Percentiles rank a stretch among this genome's conserved stretches.
Conservation (phyloP, 257 asterid genomes). For the Fraxinus cuspidata region DNA sequence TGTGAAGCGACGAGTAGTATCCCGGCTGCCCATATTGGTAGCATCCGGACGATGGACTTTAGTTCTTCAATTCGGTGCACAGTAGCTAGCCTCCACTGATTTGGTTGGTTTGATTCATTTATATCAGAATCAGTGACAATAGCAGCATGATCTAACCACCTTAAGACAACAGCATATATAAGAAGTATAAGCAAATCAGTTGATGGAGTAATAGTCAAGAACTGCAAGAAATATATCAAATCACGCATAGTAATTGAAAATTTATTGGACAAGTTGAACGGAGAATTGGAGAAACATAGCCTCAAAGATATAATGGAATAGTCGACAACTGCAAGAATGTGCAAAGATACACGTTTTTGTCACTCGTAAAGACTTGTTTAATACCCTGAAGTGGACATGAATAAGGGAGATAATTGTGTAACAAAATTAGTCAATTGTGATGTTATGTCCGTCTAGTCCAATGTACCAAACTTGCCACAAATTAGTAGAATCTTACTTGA, state of each 20-base stretch:
- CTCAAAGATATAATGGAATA: too few relatives aligned
- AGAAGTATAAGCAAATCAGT: neutral
- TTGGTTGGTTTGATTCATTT: conserved; percentile 41
- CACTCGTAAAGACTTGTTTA: too few relatives aligned
- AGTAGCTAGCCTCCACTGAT: conserved; percentile 73
- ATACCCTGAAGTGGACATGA: too few relatives aligned
- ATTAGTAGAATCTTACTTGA: conserved; percentile 51
- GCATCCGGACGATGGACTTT: conserved; percentile 56
- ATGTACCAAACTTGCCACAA: too few relatives aligned
- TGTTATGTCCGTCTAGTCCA: too few relatives aligned
- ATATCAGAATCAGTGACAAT: conserved; percentile 44
- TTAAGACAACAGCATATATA: conserved; percentile 6
- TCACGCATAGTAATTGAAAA: too few relatives aligned
- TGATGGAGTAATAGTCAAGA: neutral
- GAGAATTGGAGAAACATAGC: too few relatives aligned
- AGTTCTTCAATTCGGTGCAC: conserved; percentile 84
- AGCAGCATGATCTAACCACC: conserved; percentile 83
- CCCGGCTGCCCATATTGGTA: conserved; percentile 78
- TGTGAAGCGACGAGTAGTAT: conserved; percentile 61
- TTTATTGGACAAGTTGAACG: too few relatives aligned
- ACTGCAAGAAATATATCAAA: neutral
- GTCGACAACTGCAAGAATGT: too few relatives aligned
- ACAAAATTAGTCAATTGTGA: too few relatives aligned
- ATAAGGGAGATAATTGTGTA: too few relatives aligned
- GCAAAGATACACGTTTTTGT: too few relatives aligned